Conservation (phyloP, 345 rosid species). For the Ceriops decandra region DNA sequence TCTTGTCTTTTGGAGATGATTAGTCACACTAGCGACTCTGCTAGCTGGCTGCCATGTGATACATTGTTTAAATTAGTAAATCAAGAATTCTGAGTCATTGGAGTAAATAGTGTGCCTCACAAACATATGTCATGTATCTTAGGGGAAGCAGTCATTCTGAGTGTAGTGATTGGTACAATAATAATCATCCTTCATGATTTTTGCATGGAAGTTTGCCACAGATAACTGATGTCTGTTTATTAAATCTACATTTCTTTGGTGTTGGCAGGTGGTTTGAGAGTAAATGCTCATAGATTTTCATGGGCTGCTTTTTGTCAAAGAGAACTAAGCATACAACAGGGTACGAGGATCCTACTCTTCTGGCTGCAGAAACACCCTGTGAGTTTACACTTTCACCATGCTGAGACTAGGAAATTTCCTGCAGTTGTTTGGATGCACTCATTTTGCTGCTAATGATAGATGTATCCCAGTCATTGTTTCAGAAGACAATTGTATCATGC, state of each 20-base stretch:
- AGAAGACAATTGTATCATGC: background rate
- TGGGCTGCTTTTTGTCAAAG: conserved; percentile 50
- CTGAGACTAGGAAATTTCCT: conserved; percentile 1
- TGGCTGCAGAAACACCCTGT: conserved; percentile 78
- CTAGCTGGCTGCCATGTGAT: no score
- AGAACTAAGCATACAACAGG: conserved; percentile 36
- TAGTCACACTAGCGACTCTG: no score
- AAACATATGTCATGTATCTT: no score
- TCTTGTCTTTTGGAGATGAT: no score
- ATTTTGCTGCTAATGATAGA: background rate
- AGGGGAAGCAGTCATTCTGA: no score
- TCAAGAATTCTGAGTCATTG: no score
- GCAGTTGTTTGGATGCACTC: background rate
- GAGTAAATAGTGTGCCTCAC: no score
- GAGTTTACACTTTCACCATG: conserved; percentile 22
- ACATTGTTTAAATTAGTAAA: no score
- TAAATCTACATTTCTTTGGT: background rate
- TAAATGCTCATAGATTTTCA: conserved; percentile 20
- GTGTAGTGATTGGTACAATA: no score
- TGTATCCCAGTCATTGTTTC: background rate
- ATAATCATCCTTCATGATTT: no score
- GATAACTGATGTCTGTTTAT: background rate
- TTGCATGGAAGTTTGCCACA: background rate
- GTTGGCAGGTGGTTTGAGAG: background rate
- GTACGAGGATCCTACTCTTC: conserved; percentile 62